A percentile compares a stretch with the other conserved stretches of the same genome.
Evolutionary conservation across 2,329 filamentous ascomycete species (phyloP).

Genomic region (Fusarium denticulatum): DNA sequence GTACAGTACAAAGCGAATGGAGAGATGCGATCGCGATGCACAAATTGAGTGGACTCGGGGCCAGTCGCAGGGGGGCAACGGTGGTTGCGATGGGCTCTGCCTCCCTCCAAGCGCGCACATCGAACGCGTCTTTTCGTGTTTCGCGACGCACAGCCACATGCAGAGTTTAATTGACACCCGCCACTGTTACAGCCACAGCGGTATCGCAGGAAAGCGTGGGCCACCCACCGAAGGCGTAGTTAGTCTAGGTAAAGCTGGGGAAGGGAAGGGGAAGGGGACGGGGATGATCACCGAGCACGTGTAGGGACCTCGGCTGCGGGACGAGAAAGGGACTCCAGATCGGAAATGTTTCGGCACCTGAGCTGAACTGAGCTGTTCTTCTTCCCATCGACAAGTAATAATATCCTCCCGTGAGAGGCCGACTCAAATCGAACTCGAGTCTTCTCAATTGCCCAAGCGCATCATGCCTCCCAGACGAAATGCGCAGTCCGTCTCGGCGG

Average conservation of each 20-base stretch:
- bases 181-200: constrained; percentile 21
- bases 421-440: not conserved
- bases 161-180: constrained; percentile 42
- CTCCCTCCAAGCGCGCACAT: constrained; percentile 4
- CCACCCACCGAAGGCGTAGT: not conserved
- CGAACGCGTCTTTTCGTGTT: constrained; percentile 50
- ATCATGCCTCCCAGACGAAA: constrained; percentile 63
- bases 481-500: constrained; percentile 75
- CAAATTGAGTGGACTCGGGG: constrained; percentile 48
- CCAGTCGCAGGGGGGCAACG: constrained; percentile 42
- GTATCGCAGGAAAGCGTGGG: constrained; percentile 6
- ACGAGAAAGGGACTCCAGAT: constrained; percentile 29
- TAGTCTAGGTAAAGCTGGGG: constrained; percentile 21
- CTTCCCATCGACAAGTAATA: constrained; percentile 19
- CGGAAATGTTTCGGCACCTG: constrained; percentile 33
- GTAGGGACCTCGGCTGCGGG: constrained; percentile 49
- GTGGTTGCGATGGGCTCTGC: constrained; percentile 26
- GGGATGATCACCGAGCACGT: constrained; percentile 48
- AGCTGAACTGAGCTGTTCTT: constrained; percentile 1
- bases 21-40: constrained; percentile 40
- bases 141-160: constrained; percentile 43
- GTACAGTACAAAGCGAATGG: constrained; percentile 10
- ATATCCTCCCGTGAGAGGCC: constrained; percentile 2
- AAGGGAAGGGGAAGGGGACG: constrained; percentile 38
- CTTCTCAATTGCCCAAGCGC: not conserved